These are phyloP conservation scores for Caryopteris hybrid DNA, from an alignment of 305 asterid genomes.

Conservation along the genomic window DNA sequence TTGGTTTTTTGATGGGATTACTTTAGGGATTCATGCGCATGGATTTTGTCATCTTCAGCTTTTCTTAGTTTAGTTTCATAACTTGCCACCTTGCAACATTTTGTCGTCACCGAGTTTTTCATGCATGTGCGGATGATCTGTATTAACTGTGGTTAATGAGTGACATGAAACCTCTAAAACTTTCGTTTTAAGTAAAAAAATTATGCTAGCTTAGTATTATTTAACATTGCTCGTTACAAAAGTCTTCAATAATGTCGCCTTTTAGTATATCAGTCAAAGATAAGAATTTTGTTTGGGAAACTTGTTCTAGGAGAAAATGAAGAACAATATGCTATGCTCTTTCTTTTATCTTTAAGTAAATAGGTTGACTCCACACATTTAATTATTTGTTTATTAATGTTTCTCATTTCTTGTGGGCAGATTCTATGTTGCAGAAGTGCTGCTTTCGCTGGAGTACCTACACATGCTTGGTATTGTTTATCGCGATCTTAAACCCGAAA, in stretches of 20 bases:
- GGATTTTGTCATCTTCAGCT: background rate
- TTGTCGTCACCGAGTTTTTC: background rate
- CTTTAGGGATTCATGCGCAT: background rate
- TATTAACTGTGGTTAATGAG: background rate
- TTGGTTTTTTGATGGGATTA: background rate
- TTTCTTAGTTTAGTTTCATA: background rate
- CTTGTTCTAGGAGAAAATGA: background rate
- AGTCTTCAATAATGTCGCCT: too few relatives aligned
- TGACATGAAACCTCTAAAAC: background rate
- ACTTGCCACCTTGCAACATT: background rate
- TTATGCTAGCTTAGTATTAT: too few relatives aligned
- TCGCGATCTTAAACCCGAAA: conserved; percentile 84
- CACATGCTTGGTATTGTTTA: conserved; percentile 86
- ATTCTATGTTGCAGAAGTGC: conserved; percentile 76
- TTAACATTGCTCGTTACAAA: background rate
- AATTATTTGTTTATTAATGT: background rate
- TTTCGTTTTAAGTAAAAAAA: too few relatives aligned
- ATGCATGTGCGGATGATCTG: background rate
- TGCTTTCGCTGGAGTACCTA: conserved; percentile 68
- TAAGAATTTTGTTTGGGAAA: too few relatives aligned
- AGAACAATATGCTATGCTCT: background rate
- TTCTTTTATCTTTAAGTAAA: background rate
- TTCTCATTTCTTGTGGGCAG: conserved; percentile 33
- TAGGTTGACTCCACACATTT: background rate
- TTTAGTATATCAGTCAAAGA: too few relatives aligned